Base-by-base conservation (phyloP, 257 asterid species). In the Solanum arcanum region DNA sequence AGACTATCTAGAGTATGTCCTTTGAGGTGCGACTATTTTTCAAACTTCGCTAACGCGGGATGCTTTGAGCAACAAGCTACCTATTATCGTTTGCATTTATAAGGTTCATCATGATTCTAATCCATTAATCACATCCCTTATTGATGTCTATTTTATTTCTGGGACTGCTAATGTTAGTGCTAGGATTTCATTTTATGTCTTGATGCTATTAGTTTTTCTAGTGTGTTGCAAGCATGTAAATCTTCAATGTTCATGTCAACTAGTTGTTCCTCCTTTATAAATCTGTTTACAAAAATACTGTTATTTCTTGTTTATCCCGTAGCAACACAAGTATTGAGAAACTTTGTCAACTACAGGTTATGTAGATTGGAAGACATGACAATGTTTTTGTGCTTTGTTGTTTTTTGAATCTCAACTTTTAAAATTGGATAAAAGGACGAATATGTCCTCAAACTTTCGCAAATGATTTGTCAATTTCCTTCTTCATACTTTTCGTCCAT, bases 181-280 rank as follows among this genome's bases (percentile, higher is more conserved):
- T 73, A 89, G 37, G 37, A 35, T 49, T 62, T 23, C 16, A 62
- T 23, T 62, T 15, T 25, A 66, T 66, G 35, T 12, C 4, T n/a
- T 66, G 3, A 91, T 96, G 90, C 98, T 95, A 29, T 94, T 90
- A 95, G 94, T 76, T 88, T 94, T 87, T 93, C 98, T 89, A 95
- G 98, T 86, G 94, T 92, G 77, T 93, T 94, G 72, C 98, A 95
- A 92, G 93, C 98, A 52, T 95, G 98, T 84, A 95, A 97, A n/a
- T 89, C 94, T 33, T 33, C 37, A 35, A 35, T 1, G 37, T 35
- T 6, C 37, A 35, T 5, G 37, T 35, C 37, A 35, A 4, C 1
- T 35, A 1, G 37, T 35, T 35, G 37, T 35, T 35, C 6, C 37
- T 35, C 37, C 37, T 35, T 35, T 35, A 35, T 35, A 35, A 35